Evolutionary conservation across 1,139 yeast genomes (phyloP).

Genomic region (Diutina scorzettiae): DNA sequence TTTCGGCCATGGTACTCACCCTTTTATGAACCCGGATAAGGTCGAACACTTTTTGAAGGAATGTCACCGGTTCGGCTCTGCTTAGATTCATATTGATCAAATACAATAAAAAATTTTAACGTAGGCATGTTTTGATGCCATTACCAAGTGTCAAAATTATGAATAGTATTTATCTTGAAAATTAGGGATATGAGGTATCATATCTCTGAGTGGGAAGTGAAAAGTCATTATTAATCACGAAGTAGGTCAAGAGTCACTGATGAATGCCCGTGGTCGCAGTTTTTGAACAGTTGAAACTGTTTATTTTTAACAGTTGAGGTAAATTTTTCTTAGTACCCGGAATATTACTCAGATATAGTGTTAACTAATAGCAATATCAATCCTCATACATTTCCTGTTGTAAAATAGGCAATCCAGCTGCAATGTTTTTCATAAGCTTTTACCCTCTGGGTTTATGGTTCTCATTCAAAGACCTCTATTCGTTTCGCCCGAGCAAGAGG

Average conservation of each 20-base stretch:
- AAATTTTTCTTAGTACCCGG: too few relatives aligned
- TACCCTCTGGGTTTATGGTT: too few relatives aligned
- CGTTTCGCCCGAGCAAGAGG: too few relatives aligned
- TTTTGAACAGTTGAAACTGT: too few relatives aligned
- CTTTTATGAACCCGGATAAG: conserved; percentile 89
- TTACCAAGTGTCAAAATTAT: neutral
- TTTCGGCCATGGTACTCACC: conserved; percentile 97
- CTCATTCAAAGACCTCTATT: too few relatives aligned
- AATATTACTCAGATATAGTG: too few relatives aligned
- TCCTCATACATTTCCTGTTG: too few relatives aligned
- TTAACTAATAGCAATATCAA: too few relatives aligned
- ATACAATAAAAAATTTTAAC: too few relatives aligned
- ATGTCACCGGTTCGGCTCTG: conserved; percentile 64
- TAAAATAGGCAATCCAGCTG: too few relatives aligned
- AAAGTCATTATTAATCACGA: neutral
- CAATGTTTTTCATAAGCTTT: too few relatives aligned
- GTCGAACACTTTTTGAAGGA: conserved; percentile 75
- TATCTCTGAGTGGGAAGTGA: neutral
- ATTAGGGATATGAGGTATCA: neutral
- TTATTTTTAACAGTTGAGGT: too few relatives aligned
- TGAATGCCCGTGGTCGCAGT: neutral
- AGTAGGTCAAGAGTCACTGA: neutral
- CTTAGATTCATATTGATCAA: neutral
- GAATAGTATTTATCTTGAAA: neutral
- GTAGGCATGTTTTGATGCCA: neutral